Evolutionary conservation across 2,329 filamentous ascomycete species (phyloP).

Genomic region (Alternaria sp.): DNA sequence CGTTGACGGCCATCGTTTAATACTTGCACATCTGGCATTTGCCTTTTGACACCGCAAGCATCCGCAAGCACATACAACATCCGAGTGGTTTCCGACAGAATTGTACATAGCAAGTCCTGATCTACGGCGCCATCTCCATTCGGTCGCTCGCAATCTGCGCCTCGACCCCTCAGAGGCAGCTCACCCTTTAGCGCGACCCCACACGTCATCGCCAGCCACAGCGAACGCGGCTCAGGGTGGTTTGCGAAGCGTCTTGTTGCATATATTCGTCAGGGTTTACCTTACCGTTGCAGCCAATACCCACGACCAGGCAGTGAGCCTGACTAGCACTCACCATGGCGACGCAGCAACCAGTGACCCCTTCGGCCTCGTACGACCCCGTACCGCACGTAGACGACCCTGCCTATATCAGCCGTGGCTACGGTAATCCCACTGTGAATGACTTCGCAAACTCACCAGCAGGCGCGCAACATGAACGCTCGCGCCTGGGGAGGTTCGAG

Average conservation of each 20-base stretch:
- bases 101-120: constrained; percentile 4
- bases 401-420: constrained; percentile 48
- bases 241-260: constrained; percentile 15
- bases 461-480: constrained; percentile 34
- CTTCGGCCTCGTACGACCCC: constrained; percentile 43
- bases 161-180: constrained; percentile 22
- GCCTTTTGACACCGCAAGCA: background rate
- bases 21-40: background rate
- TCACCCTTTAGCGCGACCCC: constrained; percentile 21
- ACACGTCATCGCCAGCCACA: constrained; percentile 36
- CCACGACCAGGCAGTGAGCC: constrained; percentile 12
- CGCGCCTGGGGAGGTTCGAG: constrained; percentile 64
- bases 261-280: constrained; percentile 21
- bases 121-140: constrained; percentile 25
- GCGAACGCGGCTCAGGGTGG: constrained; percentile 18
- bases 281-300: constrained; percentile 10
- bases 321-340: constrained; percentile 32
- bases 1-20: constrained; percentile 8
- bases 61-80: background rate
- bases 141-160: constrained; percentile 29
- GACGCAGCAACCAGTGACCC: constrained; percentile 35
- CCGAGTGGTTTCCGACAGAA: constrained; percentile 2
- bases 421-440: constrained; percentile 40
- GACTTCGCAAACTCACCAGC: constrained; percentile 54
- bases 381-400: constrained; percentile 51